Conservation (phyloP, 1,139 yeast species). For the Magnusiomyces paraingens region DNA sequence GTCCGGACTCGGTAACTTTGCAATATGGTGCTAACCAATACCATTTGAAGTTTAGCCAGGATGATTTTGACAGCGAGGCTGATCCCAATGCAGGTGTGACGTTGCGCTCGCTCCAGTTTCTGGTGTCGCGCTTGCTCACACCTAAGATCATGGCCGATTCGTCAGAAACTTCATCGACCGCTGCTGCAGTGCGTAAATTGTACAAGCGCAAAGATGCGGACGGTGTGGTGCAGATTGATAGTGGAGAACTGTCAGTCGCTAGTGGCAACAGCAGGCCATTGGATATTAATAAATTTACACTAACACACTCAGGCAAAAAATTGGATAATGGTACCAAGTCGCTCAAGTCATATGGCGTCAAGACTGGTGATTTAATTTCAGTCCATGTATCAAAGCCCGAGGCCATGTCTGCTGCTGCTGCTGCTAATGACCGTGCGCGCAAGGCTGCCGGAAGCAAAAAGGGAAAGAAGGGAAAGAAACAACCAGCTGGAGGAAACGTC, state of each 20-base stretch:
- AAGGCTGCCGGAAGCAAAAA: not conserved
- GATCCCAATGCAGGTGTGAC: conserved; percentile 15
- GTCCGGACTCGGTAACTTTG: not conserved
- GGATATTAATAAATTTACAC: conserved; percentile 24
- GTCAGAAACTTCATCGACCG: conserved; percentile 1
- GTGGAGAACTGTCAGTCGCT: not conserved
- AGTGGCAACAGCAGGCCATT: conserved; percentile 7
- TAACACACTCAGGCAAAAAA: conserved; percentile 32
- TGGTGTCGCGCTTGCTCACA: conserved; percentile 11
- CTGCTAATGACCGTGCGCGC: conserved; percentile 1
- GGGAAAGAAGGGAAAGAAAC: not conserved
- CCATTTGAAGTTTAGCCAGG: conserved; percentile 13
- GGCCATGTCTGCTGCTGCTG: conserved; percentile 5
- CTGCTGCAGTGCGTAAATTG: not conserved
- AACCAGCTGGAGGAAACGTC: not conserved
- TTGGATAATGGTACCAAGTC: conserved; percentile 22
- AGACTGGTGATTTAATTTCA: not conserved
- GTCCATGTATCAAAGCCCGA: not conserved
- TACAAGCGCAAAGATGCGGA: conserved; percentile 1
- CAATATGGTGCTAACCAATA: conserved; percentile 10
- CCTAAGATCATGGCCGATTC: conserved; percentile 13
- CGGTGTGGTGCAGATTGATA: not conserved
- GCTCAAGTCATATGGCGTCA: conserved; percentile 2
- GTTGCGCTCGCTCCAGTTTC: conserved; percentile 13
- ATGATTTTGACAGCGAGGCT: conserved; percentile 14